Evolutionary conservation across 1,284 basidiomycete species (phyloP).

Genomic region (Ceratobasidium sp.): DNA sequence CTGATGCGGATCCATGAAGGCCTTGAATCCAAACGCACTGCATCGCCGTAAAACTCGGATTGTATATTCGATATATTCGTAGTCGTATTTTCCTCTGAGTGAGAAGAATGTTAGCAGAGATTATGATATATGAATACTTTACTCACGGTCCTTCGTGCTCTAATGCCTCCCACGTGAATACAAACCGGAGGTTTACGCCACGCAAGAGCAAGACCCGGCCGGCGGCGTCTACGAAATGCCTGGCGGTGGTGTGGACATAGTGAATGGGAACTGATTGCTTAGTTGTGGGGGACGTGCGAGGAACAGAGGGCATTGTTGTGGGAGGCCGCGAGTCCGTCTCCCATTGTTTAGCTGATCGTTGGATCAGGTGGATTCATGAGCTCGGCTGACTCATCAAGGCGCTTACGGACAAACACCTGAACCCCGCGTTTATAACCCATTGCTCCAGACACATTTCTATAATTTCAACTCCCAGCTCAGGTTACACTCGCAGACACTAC

Average conservation of each 20-base stretch:
- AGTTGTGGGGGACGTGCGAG: constrained; percentile 76
- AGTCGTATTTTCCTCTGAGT: constrained; percentile 87
- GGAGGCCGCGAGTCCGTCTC: background rate
- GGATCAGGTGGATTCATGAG: constrained; percentile 32
- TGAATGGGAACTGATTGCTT: constrained; percentile 65
- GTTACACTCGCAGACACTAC: constrained; percentile 89
- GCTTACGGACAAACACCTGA: background rate
- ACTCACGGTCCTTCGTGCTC: constrained; percentile 96
- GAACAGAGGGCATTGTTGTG: constrained; percentile 69
- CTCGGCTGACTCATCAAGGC: constrained; percentile 30
- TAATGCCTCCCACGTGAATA: constrained; percentile 94
- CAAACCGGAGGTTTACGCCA: constrained; percentile 94
- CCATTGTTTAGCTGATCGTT: background rate
- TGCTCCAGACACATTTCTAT: background rate
- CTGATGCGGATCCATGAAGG: constrained; percentile 98
- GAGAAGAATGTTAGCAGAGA: background rate
- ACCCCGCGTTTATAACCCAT: background rate
- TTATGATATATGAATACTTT: background rate
- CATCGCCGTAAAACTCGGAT: constrained; percentile 89
- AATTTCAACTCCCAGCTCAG: constrained; percentile 89
- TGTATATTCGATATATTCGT: constrained; percentile 93
- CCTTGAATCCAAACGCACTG: constrained; percentile 94
- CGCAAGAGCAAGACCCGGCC: constrained; percentile 90
- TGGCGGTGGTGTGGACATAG: constrained; percentile 73
- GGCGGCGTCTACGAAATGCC: constrained; percentile 85